These are phyloP conservation scores for Bolboschoenoplectus hybrid DNA, from an alignment of 202 grass and related monocot species.

Conservation along the genomic window DNA sequence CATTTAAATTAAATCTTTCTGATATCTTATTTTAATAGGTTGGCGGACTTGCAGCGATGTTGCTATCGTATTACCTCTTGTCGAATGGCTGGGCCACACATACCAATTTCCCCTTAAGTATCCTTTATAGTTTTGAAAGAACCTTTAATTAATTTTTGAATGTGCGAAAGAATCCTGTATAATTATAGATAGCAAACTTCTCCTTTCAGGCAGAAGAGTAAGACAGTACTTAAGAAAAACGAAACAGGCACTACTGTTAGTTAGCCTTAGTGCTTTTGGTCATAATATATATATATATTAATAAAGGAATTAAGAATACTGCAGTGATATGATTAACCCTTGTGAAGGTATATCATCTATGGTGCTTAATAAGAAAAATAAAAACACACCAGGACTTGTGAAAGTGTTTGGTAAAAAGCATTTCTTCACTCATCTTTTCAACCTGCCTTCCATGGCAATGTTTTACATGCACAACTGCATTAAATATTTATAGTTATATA, in stretches of 20 bases:
- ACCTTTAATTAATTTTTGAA: not conserved
- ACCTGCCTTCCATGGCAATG: not conserved
- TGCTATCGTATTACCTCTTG: constrained; percentile 88
- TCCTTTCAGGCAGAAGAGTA: no score
- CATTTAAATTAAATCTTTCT: constrained; percentile 33
- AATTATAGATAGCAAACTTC: not conserved
- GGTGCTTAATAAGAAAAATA: not conserved
- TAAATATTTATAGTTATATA: not conserved
- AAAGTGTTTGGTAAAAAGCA: not conserved
- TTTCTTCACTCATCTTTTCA: not conserved
- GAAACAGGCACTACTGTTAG: not conserved
- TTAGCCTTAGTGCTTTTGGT: not conserved
- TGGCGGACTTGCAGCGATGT: constrained; percentile 88
- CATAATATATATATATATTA: not conserved
- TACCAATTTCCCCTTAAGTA: constrained; percentile 90
- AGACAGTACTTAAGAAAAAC: no score
- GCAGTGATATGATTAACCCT: constrained; percentile 2
- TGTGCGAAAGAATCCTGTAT: not conserved
- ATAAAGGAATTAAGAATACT: not conserved
- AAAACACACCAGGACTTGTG: not conserved
- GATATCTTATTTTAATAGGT: constrained; percentile 53
- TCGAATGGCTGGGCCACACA: constrained; percentile 85
- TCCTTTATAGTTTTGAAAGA: constrained; percentile 49
- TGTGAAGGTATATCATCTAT: no score
- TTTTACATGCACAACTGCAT: not conserved